These are phyloP conservation scores for Magnaporthales sp. DNA, from an alignment of 2,329 filamentous ascomycete genomes.

Conservation along the genomic window DNA sequence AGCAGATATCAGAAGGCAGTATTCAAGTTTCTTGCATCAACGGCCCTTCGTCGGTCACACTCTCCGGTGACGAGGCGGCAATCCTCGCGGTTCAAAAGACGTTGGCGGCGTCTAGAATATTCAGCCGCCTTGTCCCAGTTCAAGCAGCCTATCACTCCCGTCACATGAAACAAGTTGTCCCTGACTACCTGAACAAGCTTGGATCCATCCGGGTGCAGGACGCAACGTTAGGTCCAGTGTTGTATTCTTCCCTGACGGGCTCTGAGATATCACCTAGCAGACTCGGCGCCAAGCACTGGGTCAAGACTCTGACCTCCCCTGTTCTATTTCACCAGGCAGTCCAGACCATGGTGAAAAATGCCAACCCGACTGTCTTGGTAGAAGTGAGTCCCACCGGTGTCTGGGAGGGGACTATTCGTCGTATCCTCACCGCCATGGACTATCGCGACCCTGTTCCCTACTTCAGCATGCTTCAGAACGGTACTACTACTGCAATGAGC, in stretches of 20 bases:
- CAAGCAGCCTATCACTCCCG: constrained; percentile 20
- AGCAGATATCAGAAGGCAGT: constrained; percentile 12
- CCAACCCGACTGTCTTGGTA: constrained; percentile 7
- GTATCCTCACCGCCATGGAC: constrained; percentile 4
- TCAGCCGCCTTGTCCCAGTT: constrained; percentile 13
- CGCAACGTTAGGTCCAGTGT: background rate
- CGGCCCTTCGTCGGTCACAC: constrained; percentile 24
- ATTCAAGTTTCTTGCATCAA: constrained; percentile 24
- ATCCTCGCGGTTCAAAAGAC: constrained; percentile 8
- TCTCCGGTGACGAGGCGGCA: constrained; percentile 18
- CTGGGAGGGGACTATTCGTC: constrained; percentile 9
- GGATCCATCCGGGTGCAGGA: background rate
- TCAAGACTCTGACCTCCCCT: constrained; percentile 23
- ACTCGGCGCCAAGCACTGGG: constrained; percentile 21
- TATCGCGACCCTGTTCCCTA: constrained; percentile 3
- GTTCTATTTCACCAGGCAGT: constrained; percentile 24
- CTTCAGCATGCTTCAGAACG: constrained; percentile 10
- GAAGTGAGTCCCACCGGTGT: constrained; percentile 13
- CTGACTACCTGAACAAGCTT: constrained; percentile 11
- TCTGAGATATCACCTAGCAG: background rate
- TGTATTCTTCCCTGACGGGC: constrained; percentile 17
- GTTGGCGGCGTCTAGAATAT: constrained; percentile 7
- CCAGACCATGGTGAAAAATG: constrained; percentile 8
- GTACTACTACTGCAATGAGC: constrained; percentile 3
- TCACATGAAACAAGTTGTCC: constrained; percentile 16